phyloP scores from a whole-genome alignment of 1,139 yeast genomes.

The Zygoascus sp. region DNA sequence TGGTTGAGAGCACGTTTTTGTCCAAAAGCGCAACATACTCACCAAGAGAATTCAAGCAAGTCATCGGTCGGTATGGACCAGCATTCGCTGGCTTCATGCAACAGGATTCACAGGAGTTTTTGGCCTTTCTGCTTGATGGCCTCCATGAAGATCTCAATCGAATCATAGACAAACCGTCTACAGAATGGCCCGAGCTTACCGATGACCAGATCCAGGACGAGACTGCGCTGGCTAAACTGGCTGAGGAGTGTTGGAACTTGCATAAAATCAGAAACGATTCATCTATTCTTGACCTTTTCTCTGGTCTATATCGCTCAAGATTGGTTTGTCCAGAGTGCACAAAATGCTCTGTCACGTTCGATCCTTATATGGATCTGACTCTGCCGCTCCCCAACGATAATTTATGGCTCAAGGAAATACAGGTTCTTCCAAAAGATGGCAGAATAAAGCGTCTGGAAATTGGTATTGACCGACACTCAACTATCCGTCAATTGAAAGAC shows the following conservation, averaged over 20 bases:
- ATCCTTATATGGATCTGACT: slow-evolving; percentile 88
- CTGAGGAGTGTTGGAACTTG: slow-evolving; percentile 74
- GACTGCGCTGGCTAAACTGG: slow-evolving; percentile 55
- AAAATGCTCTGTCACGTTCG: slow-evolving; percentile 83
- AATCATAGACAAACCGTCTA: slow-evolving; percentile 73
- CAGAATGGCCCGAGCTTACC: slow-evolving; percentile 80
- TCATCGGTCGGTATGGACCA: slow-evolving; percentile 73
- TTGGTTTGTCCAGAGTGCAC: slow-evolving; percentile 81
- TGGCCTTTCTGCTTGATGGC: slow-evolving; percentile 86
- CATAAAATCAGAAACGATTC: slow-evolving; percentile 83
- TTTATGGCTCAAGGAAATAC: slow-evolving; percentile 66
- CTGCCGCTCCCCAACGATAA: slow-evolving; percentile 79
- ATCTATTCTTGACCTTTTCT: slow-evolving; percentile 75
- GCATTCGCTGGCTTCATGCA: slow-evolving; percentile 87
- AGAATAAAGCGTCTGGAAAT: slow-evolving; percentile 44
- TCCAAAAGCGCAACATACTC: slow-evolving; percentile 31
- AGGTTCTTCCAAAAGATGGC: slow-evolving; percentile 56
- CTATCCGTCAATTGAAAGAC: slow-evolving; percentile 57
- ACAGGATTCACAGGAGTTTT: slow-evolving; percentile 93
- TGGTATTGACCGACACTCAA: slow-evolving; percentile 63
- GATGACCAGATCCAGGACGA: slow-evolving; percentile 54
- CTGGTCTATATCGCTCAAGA: slow-evolving; percentile 87
- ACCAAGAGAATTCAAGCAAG: slow-evolving; percentile 75
- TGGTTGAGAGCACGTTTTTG: slow-evolving; percentile 55
- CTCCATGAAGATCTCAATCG: slow-evolving; percentile 91